Base-by-base conservation (phyloP, 2,329 filamentous ascomycete genomes). In the Lachnellula arida region DNA sequence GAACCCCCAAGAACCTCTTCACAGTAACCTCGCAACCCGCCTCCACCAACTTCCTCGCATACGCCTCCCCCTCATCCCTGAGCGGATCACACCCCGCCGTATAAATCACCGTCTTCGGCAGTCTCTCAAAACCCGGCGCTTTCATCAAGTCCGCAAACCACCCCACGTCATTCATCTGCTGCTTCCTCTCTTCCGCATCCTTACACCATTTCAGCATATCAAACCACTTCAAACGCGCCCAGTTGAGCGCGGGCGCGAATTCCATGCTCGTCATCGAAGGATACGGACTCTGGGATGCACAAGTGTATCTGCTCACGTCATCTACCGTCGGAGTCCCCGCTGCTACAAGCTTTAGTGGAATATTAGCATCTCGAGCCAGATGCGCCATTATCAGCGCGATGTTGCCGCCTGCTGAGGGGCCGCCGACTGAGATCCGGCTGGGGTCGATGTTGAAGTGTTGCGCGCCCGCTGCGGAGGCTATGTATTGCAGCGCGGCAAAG, bases 321-420 rank as follows among this genome's bases (percentile, higher is more conserved):
- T 83, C 75, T 22, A 85, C 78, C 59, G 84, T 84, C 0, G 82
- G 82, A 0, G 80, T 81, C 5, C 74, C 73, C 1, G 69, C 73
- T 0, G 67, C 70, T 28, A 75, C 67, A 5, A 74, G 63, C n/a
- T 63, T 64, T 12, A 77, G 62, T 0, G 74, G 69, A 22, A 77
- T 70, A 0, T 60, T 56, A 0, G 65, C 65, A 42, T 42, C 39
- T 11, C 75, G 68, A 3, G 75, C 73, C 5, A 76, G 64, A 59
- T 78, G 75, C 0, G 69, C 70, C 22, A 74, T 58, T 2, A 69
- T 68, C 22, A 74, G 67, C 1, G 73, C 66, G 52, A 78, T 71
- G 58, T 67, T 72, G 1, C 64, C 77, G 9, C 78, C 78, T 0
- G 76, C 75, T 2, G 75, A 77, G 0, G 76, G 71, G 44, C 77